Evolutionary conservation across 2,329 filamentous ascomycete species (phyloP), one percentile per base, ranked within the genome.

Genomic region (Monilinia laxa): DNA sequence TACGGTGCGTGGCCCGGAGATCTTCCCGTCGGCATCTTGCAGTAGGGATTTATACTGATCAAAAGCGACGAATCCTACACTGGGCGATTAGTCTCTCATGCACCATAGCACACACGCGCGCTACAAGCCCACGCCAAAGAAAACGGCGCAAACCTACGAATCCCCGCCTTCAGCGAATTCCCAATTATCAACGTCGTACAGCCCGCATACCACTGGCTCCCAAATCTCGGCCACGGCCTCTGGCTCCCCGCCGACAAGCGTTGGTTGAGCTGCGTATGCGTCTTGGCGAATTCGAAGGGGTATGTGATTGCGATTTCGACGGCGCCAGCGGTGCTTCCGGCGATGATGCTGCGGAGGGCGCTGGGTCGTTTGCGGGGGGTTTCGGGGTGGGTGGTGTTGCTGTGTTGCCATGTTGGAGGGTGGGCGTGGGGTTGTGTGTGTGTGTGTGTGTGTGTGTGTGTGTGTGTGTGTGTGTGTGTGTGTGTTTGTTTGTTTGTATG

Each of bases 121-220:
- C 28, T 28, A 2, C 28, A 28, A 28, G 28, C 28, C n/a, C n/a
- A n/a, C n/a, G n/a, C n/a, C n/a, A n/a, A 4, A 28, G 28, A 28
- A 28, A 35, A 35, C 31, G 31, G 4, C 31, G 31, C 31, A 35
- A 40, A 38, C 23, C 20, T 51, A 93, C 93, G 89, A 70, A 98
- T 96, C 68, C 93, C 95, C 49, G 95, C 95, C 82, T 99, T 99
- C 77, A 95, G 84, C 64, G 93, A 96, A 80, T 99, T 99, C 69
- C 95, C 95, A 72, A 98, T 92, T 68, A 99, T 96, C 77, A 97
- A 81, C 38, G 95, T 98, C 57, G 95, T 98, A 81, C 95, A 99
- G 49, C 95, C 95, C 16, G 95, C 94, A 79, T 99, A 99, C 95
- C 95, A 99, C 79, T 96, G 92, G 73, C 81, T 83, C 59, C 95